Evolutionary conservation across 2,329 filamentous ascomycete species (phyloP), one percentile per base, ranked within the genome.

Genomic region (Exutisphaerella laricina): DNA sequence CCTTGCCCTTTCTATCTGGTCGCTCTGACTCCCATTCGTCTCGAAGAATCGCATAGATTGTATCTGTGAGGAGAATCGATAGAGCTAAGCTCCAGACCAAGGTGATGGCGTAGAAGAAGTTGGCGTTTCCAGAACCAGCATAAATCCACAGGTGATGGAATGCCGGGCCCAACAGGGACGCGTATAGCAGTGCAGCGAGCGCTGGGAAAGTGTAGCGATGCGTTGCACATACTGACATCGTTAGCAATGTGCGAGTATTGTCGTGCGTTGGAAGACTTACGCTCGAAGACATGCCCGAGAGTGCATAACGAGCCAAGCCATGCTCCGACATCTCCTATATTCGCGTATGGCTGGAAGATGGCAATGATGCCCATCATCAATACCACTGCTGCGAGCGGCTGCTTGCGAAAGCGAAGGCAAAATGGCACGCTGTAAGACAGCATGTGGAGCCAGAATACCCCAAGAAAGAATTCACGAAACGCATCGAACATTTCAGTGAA

Each of bases 401-500:
- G 92, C 37, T 78, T 76, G 33, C 88, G 81, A 23, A 98, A 70
- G 45, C 90, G 84, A 42, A 96, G 76, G 9, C 84, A 88, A 30
- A 98, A 71, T 0, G 87, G 90, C 12, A 84, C 85, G 25, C 94
- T 86, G 66, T 98, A 98, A 28, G 85, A 84, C 0, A 85, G 80
- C 45, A 97, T 79, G 62, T 98, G 92, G 48, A 98, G 77, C 88
- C 94, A 97, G 70, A 98, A 98, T 36, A 98, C 89, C 41, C 86
- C 92, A 3, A 98, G 78, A 74, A 97, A 98, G 73, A 98, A 98
- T 56, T 85, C 83, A 28, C 92, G 79, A 75, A 98, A 98, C 1
- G 89, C 90, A 68, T 98, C 92, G 64, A 98, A 98, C 81, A 98
- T 98, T 63, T 98, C 90, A 55, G 94, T 94, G 63, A 98, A 97